Conservation (phyloP, 768 basidiomycete genomes). For the Hericium alpestre region DNA sequence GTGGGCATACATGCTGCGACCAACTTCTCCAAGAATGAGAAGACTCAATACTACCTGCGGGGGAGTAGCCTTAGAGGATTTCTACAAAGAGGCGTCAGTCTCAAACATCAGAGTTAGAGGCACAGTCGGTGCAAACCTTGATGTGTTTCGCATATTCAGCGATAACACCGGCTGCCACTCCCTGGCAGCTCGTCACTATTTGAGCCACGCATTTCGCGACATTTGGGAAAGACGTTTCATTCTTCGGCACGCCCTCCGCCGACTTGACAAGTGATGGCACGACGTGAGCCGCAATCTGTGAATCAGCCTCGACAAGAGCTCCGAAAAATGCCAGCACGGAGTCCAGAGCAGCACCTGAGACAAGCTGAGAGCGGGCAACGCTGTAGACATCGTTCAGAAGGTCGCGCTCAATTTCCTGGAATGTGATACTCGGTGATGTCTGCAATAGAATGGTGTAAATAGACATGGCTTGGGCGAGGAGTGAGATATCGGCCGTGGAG, state of each 20-base stretch:
- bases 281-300: slow-evolving; percentile 71
- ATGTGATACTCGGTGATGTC: slow-evolving; percentile 53
- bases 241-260: slow-evolving; percentile 53
- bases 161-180: slow-evolving; percentile 72
- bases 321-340: slow-evolving; percentile 74
- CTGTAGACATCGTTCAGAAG: slow-evolving; percentile 54
- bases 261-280: slow-evolving; percentile 64
- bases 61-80: slow-evolving; percentile 48
- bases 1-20: slow-evolving; percentile 67
- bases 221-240: slow-evolving; percentile 49
- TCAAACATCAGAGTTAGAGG: neutral
- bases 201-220: slow-evolving; percentile 81
- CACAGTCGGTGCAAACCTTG: slow-evolving; percentile 39
- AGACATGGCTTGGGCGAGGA: slow-evolving; percentile 62
- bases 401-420: slow-evolving; percentile 68
- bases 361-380: slow-evolving; percentile 68
- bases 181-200: slow-evolving; percentile 61
- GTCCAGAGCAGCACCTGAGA: slow-evolving; percentile 71
- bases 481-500: slow-evolving; percentile 62
- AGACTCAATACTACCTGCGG: slow-evolving; percentile 72
- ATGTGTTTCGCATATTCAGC: slow-evolving; percentile 76
- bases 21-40: slow-evolving; percentile 86
- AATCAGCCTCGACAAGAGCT: slow-evolving; percentile 73
- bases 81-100: slow-evolving; percentile 1
- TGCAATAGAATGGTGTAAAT: slow-evolving; percentile 61